A percentile compares a stretch with the other conserved stretches of the same genome.
Evolutionary conservation across 768 basidiomycete species (phyloP).

Genomic region (Mycena maculata): DNA sequence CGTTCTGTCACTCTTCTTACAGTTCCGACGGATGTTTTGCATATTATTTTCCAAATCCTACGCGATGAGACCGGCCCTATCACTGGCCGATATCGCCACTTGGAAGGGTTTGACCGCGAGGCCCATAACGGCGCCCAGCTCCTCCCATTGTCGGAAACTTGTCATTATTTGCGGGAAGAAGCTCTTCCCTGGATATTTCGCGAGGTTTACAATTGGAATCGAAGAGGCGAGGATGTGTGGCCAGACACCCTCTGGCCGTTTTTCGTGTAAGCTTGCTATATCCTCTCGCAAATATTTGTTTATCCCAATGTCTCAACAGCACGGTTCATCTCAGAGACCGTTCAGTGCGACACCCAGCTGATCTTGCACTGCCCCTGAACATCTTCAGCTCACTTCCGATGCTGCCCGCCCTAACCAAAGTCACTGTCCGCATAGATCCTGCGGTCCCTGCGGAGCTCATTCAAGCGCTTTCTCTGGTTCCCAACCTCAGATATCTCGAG

Average conservation of each 20-base stretch:
- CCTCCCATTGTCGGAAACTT: background rate
- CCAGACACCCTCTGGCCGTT: background rate
- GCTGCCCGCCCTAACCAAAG: background rate
- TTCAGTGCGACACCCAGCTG: background rate
- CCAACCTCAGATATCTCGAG: background rate
- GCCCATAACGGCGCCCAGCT: background rate
- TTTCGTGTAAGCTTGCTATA: background rate
- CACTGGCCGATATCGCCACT: background rate
- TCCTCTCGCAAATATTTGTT: background rate
- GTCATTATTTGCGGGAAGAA: background rate
- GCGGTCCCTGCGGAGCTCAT: background rate
- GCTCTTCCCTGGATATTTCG: constrained; percentile 15
- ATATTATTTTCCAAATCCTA: background rate
- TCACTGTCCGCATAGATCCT: background rate
- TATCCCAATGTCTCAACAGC: background rate
- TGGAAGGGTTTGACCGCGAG: background rate
- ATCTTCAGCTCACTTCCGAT: background rate
- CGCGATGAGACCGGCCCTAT: background rate
- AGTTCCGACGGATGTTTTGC: background rate
- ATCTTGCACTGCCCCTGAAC: background rate
- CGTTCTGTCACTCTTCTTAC: too few species aligned
- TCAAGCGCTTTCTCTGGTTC: background rate
- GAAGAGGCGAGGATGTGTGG: background rate
- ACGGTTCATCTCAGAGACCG: constrained; percentile 3
- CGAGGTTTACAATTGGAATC: constrained; percentile 11